Conservation (phyloP, 2,329 filamentous ascomycete species). For the Cladorrhinum sp. region DNA sequence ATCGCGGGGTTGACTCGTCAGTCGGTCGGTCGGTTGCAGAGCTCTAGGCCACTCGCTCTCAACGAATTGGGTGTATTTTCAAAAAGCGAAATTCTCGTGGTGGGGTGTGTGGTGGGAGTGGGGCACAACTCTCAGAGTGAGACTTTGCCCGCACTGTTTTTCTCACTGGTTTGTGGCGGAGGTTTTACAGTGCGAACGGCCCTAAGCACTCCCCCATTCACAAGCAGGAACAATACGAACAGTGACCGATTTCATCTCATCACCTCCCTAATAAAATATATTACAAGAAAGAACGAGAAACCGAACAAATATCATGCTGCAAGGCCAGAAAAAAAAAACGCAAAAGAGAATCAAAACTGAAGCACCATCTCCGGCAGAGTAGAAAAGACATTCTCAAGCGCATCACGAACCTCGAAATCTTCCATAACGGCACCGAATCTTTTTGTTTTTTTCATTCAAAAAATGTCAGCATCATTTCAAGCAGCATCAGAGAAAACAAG, state of each 20-base stretch:
- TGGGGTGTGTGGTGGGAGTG: slow-evolving; percentile 26
- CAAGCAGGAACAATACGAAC: background rate
- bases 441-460: slow-evolving; percentile 33
- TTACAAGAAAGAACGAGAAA: background rate
- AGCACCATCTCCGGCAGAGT: slow-evolving; percentile 45
- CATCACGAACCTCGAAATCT: slow-evolving; percentile 71
- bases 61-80: slow-evolving; percentile 16
- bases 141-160: background rate
- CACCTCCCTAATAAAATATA: background rate
- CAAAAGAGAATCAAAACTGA: background rate
- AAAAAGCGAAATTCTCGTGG: slow-evolving; percentile 27
- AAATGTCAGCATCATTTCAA: background rate
- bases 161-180: background rate
- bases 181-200: background rate
- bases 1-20: slow-evolving; percentile 12
- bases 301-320: background rate
- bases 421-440: slow-evolving; percentile 64
- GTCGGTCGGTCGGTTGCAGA: background rate
- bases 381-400: slow-evolving; percentile 67
- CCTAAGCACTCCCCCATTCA: background rate
- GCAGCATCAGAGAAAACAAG: background rate
- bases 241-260: background rate
- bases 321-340: background rate
- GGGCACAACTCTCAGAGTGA: slow-evolving; percentile 2
- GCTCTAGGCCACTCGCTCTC: slow-evolving; percentile 5